Evolutionary conservation across 208 protist species (phyloP).

Genomic region (Acanthamoeba castellanii): DNA sequence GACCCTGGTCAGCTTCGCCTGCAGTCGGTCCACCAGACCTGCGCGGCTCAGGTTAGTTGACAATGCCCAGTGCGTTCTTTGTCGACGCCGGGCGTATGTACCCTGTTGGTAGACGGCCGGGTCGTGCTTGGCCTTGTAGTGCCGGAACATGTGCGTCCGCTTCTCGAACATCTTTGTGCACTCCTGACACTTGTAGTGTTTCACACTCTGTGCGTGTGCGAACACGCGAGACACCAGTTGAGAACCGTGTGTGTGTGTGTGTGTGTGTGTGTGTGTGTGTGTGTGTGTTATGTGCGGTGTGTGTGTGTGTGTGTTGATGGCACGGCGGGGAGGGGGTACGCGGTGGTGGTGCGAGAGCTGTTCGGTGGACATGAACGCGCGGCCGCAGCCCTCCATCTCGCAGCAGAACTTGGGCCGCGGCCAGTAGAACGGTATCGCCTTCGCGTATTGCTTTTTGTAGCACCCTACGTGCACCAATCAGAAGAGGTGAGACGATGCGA

Average conservation of each 20-base stretch:
- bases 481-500: background rate
- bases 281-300: no score
- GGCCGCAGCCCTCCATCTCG: constrained; percentile 1
- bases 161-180: background rate
- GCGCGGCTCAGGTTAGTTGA: background rate
- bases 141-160: background rate
- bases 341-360: background rate
- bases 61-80: background rate
- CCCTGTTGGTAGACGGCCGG: background rate
- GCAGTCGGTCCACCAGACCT: constrained; percentile 1
- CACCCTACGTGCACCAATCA: background rate
- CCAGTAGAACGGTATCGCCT: background rate
- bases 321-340: background rate
- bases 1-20: background rate
- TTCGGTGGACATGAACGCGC: constrained; percentile 12
- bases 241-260: no score
- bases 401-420: constrained; percentile 24
- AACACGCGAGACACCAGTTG: background rate
- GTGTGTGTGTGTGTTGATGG: background rate
- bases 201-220: background rate
- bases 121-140: constrained; percentile 34
- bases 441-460: background rate
- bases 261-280: no score
- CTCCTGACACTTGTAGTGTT: background rate
- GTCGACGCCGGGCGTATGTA: background rate